A percentile compares a stretch with the other conserved stretches of the same genome.
These are phyloP conservation scores for Lantana camara DNA, from an alignment of 257 asterid species.

Conservation along the genomic window DNA sequence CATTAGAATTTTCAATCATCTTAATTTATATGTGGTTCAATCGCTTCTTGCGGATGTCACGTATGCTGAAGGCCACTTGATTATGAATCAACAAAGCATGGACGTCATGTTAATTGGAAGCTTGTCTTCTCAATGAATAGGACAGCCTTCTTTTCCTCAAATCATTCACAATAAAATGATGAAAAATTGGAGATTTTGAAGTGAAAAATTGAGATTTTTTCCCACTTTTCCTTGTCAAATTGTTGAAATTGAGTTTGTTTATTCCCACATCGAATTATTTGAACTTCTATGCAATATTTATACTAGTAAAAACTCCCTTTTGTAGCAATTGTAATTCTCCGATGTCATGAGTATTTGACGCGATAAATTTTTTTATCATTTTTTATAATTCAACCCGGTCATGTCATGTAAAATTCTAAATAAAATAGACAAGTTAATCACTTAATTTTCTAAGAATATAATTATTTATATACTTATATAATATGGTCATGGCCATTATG, in stretches of 20 bases:
- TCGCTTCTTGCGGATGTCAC: no score
- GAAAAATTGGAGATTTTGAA: conserved; percentile 19
- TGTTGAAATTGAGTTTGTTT: neutral
- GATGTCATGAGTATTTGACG: no score
- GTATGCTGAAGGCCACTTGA: no score
- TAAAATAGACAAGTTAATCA: neutral
- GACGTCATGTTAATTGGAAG: neutral
- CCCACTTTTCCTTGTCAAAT: neutral
- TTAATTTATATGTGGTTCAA: no score
- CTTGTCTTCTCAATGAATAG: conserved; percentile 9
- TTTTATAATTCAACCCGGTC: no score
- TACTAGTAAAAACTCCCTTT: neutral
- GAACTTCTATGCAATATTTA: conserved; percentile 7
- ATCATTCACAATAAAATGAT: conserved; percentile 23
- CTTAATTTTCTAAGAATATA: neutral
- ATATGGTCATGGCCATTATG: conserved; percentile 22
- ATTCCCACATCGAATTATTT: neutral
- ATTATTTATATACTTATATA: neutral
- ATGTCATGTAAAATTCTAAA: no score
- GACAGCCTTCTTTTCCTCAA: conserved; percentile 17
- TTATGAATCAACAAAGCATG: neutral
- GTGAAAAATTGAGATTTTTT: conserved; percentile 20
- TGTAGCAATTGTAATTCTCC: no score
- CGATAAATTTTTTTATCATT: no score
- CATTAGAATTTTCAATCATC: no score